Percentiles rank a stretch among this genome's conserved stretches.
phyloP scores from a whole-genome alignment of 768 basidiomycete species.

The Phlebiopsis gigantea region DNA sequence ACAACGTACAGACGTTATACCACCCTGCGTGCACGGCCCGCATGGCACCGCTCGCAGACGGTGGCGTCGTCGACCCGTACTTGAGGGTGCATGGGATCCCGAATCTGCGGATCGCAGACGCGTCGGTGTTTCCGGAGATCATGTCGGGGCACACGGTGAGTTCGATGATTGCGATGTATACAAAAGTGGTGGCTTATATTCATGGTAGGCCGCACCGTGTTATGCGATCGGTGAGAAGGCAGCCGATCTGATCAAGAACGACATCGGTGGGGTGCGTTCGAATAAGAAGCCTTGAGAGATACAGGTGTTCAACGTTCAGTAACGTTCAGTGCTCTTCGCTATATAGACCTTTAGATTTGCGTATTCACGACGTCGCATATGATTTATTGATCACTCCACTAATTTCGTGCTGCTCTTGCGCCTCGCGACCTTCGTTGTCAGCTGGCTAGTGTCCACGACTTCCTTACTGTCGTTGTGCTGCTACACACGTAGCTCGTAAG shows the following conservation, averaged over 20 bases:
- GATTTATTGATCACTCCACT: too few relatives aligned
- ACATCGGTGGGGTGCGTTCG: neutral
- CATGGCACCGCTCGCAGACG: slow-evolving; percentile 31
- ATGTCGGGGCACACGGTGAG: slow-evolving; percentile 42
- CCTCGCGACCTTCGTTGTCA: too few relatives aligned
- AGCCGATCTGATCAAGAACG: slow-evolving; percentile 14
- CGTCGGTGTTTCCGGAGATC: slow-evolving; percentile 39
- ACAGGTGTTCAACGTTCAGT: too few relatives aligned
- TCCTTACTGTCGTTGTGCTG: too few relatives aligned
- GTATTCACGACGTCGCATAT: too few relatives aligned
- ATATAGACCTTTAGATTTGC: too few relatives aligned
- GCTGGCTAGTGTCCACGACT: too few relatives aligned
- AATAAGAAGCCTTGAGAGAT: too few relatives aligned
- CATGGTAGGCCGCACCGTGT: slow-evolving; percentile 12
- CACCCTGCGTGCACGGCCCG: slow-evolving; percentile 39
- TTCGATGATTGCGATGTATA: neutral
- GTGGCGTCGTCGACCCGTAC: slow-evolving; percentile 39
- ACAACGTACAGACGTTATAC: slow-evolving; percentile 35
- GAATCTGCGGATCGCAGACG: slow-evolving; percentile 42
- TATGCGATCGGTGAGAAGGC: slow-evolving; percentile 16
- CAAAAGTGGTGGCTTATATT: neutral
- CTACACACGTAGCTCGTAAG: too few relatives aligned
- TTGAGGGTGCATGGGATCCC: slow-evolving; percentile 38
- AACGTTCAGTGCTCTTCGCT: too few relatives aligned
- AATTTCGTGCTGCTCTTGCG: too few relatives aligned